Evolutionary conservation across 225 moss, liverwort and hornwort species (phyloP), one percentile per base, ranked within the genome.

Genomic region (Pseudisothecium myosuroides): DNA sequence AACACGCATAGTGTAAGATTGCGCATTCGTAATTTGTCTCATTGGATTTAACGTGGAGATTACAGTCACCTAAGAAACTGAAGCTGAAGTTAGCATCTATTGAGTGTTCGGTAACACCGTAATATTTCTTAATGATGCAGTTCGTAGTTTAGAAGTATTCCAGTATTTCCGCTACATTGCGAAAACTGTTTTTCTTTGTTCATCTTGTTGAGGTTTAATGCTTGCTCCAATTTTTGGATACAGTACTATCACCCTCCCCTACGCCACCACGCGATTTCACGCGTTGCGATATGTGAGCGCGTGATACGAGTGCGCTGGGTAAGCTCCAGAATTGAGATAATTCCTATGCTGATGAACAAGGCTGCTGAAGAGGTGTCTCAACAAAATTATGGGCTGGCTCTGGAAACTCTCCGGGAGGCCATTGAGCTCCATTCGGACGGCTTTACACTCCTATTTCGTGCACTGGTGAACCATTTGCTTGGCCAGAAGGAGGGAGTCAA

Each of bases 241-340:
- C 75, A 75, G 73, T 2, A 29, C 29, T 10, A 10, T 73, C 9
- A 5, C 28, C 15, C 4, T 29, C 4, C 31, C 16, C 31, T 16
- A 32, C 31, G 0, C 43, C 24, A 22, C n/a, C 22, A 22, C n/a
- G n/a, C n/a, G n/a, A n/a, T n/a, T n/a, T n/a, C n/a, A n/a, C n/a
- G n/a, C n/a, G n/a, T n/a, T 31, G 11, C 31, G 31, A 63, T 63
- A 63, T 5, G 31, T 31, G 24, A 68, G 12, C 0, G 11, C 43
- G 27, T 26, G 43, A 43, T 72, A 28, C 28, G 1, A 47, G 47
- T 31, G 74, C 31, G 18, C 74, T 74, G 29, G 74, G 74, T 47
- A 6, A 0, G 10, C 11, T 49, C 49, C 6, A 1, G 29, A 73
- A 10, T 0, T 28, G 29, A 17, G 9, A 43, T 19, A n/a, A n/a